Conservation (phyloP, 306 rosid species). For the Sicyos edulis region DNA sequence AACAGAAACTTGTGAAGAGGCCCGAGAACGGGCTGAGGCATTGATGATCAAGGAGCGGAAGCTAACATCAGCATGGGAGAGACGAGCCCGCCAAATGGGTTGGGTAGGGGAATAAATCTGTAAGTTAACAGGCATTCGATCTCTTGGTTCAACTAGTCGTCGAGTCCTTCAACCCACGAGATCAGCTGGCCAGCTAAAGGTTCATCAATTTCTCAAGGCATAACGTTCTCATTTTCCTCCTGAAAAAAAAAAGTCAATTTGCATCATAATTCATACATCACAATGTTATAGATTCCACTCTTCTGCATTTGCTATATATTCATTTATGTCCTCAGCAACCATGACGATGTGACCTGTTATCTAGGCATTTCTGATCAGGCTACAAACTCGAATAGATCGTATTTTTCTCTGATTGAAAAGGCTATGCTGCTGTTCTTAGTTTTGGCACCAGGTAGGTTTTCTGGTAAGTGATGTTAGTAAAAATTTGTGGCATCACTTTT, state of each 20-base stretch:
- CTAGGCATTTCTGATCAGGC: neutral
- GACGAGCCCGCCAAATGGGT: slow-evolving; percentile 80
- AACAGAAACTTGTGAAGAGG: slow-evolving; percentile 92
- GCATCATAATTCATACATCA: slow-evolving; percentile 27
- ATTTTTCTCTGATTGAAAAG: neutral
- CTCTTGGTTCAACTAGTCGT: slow-evolving; percentile 21
- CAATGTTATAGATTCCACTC: slow-evolving; percentile 29
- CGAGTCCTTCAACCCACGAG: slow-evolving; percentile 24
- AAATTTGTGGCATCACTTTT: neutral
- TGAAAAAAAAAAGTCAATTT: slow-evolving; percentile 31
- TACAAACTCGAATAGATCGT: neutral
- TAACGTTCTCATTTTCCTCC: slow-evolving; percentile 26
- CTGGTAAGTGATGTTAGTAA: slow-evolving; percentile 7
- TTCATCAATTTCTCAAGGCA: slow-evolving; percentile 27
- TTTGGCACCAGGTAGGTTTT: neutral
- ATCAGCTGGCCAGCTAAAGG: slow-evolving; percentile 39
- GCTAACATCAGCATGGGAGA: slow-evolving; percentile 65
- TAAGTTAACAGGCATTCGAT: slow-evolving; percentile 21
- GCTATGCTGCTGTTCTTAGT: neutral
- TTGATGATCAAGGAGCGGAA: slow-evolving; percentile 68
- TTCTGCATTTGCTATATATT: slow-evolving; percentile 11
- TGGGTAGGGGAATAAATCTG: slow-evolving; percentile 60
- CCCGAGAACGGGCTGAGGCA: slow-evolving; percentile 73
- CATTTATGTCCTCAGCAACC: neutral
- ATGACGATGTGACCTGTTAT: neutral